Conservation (phyloP, 371 early-diverging fungal species). For the Amoeboradix gromovi region DNA sequence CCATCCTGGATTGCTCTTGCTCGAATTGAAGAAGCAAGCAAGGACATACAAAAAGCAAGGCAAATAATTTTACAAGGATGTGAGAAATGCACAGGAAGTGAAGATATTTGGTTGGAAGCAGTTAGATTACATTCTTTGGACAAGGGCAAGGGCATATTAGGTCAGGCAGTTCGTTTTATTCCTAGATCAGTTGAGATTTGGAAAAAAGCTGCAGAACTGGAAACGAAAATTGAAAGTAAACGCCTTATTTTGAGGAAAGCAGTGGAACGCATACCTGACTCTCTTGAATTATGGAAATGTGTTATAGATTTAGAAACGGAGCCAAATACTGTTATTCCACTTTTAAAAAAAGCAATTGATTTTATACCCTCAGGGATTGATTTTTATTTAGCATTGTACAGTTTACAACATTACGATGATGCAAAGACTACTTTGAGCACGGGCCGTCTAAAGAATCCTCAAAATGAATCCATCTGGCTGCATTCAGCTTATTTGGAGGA, state of each 20-base stretch:
- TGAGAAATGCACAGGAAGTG: constrained; percentile 64
- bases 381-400: neutral
- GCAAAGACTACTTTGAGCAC: constrained; percentile 61
- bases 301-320: constrained; percentile 51
- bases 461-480: constrained; percentile 77
- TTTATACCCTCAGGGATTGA: neutral
- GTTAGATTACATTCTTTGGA: constrained; percentile 52
- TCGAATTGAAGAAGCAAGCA: constrained; percentile 70
- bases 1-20: constrained; percentile 95
- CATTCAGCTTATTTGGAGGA: constrained; percentile 76
- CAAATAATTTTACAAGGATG: constrained; percentile 62
- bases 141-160: constrained; percentile 60
- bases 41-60: constrained; percentile 47
- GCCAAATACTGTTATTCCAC: neutral
- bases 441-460: constrained; percentile 53
- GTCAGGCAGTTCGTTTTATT: constrained; percentile 58
- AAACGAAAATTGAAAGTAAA: constrained; percentile 72
- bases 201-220: constrained; percentile 65
- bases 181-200: constrained; percentile 70
- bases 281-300: constrained; percentile 79
- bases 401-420: constrained; percentile 25
- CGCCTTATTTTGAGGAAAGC: constrained; percentile 60
- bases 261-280: constrained; percentile 59
- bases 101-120: constrained; percentile 86
- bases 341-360: neutral